A percentile compares a stretch with the other conserved stretches of the same genome.
phyloP scores from a whole-genome alignment of 441 rosid species.

The Francoa sonchifolia region DNA sequence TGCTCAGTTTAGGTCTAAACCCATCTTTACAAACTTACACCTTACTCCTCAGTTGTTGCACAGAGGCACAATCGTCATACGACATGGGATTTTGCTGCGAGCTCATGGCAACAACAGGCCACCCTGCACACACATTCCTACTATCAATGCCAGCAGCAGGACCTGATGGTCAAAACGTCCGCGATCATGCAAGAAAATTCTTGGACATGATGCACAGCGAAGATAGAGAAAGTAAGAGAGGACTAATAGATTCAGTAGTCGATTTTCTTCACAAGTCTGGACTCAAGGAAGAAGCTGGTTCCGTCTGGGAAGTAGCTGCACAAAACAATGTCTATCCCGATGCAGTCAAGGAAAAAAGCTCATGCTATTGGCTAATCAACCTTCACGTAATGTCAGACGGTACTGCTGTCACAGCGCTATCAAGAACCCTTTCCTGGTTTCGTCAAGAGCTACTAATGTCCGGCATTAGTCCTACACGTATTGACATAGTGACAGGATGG shows the following conservation, averaged over 20 bases:
- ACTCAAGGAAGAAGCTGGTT: slow-evolving; percentile 81
- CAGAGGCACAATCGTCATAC: slow-evolving; percentile 53
- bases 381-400: slow-evolving; percentile 95
- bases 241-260: slow-evolving; percentile 72
- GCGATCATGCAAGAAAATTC: slow-evolving; percentile 58
- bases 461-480: slow-evolving; percentile 55
- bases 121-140: slow-evolving; percentile 73
- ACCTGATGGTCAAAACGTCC: slow-evolving; percentile 79
- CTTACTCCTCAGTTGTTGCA: slow-evolving; percentile 73
- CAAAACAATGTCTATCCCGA: slow-evolving; percentile 76
- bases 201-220: slow-evolving; percentile 79
- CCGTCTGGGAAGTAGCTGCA: slow-evolving; percentile 83
- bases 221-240: slow-evolving; percentile 92
- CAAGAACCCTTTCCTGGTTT: slow-evolving; percentile 82
- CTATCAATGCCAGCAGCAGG: slow-evolving; percentile 63
- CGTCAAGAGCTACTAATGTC: slow-evolving; percentile 53
- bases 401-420: slow-evolving; percentile 67
- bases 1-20: slow-evolving; percentile 49
- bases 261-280: slow-evolving; percentile 92
- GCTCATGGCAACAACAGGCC: slow-evolving; percentile 70
- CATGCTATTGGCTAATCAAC: slow-evolving; percentile 80
- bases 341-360: slow-evolving; percentile 61
- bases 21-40: slow-evolving; percentile 84
- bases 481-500: slow-evolving; percentile 93
- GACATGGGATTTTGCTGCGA: slow-evolving; percentile 61